These are phyloP conservation scores for Corchorus olitorius DNA, from an alignment of 345 rosid genomes.

Conservation along the genomic window DNA sequence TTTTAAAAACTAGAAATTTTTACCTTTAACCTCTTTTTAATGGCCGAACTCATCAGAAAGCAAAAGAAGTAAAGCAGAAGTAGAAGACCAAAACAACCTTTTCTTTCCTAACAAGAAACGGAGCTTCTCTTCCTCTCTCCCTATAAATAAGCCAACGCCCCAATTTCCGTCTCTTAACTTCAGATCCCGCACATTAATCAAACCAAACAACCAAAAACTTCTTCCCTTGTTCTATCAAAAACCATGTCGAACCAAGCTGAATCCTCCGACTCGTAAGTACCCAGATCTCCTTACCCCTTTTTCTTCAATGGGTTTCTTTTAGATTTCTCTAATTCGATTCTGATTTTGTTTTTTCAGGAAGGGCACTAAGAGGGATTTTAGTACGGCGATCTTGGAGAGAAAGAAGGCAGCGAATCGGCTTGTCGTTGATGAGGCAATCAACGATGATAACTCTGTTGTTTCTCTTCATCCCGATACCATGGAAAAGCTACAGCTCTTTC, in stretches of 20 bases:
- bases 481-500: conserved; percentile 98
- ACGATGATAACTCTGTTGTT: conserved; percentile 93
- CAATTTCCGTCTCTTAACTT: conserved; percentile 16
- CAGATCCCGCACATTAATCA: conserved; percentile 25
- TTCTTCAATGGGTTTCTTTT: conserved; percentile 1
- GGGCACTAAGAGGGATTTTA: conserved; percentile 84
- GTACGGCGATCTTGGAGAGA: conserved; percentile 88
- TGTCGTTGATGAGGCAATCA: conserved; percentile 84
- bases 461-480: conserved; percentile 82
- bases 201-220: background rate
- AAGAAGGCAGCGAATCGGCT: conserved; percentile 91
- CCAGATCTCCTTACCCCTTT: conserved; percentile 39
- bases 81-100: conserved; percentile 14
- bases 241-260: conserved; percentile 76
- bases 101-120: conserved; percentile 69
- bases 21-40: background rate
- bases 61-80: background rate
- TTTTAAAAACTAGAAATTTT: background rate
- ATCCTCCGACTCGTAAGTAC: conserved; percentile 82
- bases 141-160: conserved; percentile 25
- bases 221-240: conserved; percentile 16
- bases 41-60: background rate
- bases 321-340: background rate
- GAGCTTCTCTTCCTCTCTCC: background rate
- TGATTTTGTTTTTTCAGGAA: conserved; percentile 45